Percentiles rank a stretch among this genome's conserved stretches.
These are phyloP conservation scores for Pichia sp. DNA, from an alignment of 1,139 yeast genomes.

Conservation along the genomic window DNA sequence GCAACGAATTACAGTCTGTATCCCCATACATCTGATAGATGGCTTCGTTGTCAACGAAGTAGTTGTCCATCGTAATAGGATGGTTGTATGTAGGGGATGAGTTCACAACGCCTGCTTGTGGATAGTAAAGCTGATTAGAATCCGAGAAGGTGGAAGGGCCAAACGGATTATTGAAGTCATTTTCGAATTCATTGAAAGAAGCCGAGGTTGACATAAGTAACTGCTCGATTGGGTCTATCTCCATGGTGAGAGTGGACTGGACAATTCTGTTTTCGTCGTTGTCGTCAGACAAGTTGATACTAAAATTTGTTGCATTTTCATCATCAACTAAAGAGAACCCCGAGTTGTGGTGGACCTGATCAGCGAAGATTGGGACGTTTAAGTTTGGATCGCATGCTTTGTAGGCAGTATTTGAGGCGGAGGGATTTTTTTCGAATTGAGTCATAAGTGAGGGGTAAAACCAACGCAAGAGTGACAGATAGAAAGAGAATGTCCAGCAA, in stretches of 20 bases:
- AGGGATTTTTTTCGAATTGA: background rate
- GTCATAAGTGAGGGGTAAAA: background rate
- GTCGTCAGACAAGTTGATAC: background rate
- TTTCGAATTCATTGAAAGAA: too few relatives aligned
- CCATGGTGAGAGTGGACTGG: background rate
- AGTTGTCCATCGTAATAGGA: background rate
- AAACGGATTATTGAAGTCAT: background rate
- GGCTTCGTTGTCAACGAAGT: constrained; percentile 4
- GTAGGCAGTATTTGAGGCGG: background rate
- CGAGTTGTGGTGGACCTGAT: background rate
- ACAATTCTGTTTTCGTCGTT: background rate
- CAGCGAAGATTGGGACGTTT: background rate
- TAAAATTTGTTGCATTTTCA: background rate
- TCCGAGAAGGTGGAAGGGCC: background rate
- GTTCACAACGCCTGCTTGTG: background rate
- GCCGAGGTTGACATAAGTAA: constrained; percentile 1
- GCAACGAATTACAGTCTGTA: constrained; percentile 7
- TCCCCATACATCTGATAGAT: constrained; percentile 1
- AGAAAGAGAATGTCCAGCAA: too few relatives aligned
- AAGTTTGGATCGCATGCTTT: background rate
- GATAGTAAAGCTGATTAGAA: background rate
- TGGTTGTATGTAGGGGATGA: background rate
- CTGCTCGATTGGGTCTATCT: constrained; percentile 7
- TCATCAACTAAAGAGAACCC: background rate
- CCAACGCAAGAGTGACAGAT: too few relatives aligned